Percentiles rank a stretch among this genome's conserved stretches.
phyloP scores from a whole-genome alignment of 176 grass and related monocot species.

The Eleusine indica region DNA sequence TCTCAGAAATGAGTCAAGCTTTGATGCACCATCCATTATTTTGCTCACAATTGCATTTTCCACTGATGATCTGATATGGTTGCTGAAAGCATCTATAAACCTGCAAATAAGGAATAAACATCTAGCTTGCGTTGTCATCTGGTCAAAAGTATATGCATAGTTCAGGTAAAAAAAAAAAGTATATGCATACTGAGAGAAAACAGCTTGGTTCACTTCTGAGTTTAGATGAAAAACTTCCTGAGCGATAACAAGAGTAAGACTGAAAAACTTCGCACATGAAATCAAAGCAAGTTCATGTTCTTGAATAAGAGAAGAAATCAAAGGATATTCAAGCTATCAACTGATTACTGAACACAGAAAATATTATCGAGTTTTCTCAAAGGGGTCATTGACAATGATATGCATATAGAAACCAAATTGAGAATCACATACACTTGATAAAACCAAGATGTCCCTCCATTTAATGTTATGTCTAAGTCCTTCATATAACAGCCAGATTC shows the following conservation, averaged over 20 bases:
- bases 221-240: neutral
- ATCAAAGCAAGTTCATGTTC: neutral
- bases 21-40: constrained; percentile 65
- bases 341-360: constrained; percentile 12
- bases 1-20: constrained; percentile 79
- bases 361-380: neutral
- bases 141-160: neutral
- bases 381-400: constrained; percentile 2
- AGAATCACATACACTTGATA: constrained; percentile 83
- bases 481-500: constrained; percentile 86
- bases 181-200: neutral
- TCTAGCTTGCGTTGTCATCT: constrained; percentile 11
- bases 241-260: neutral
- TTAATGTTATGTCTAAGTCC: constrained; percentile 63
- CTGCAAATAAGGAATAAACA: constrained; percentile 55
- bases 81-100: constrained; percentile 78
- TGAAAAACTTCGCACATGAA: neutral
- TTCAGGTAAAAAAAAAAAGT: neutral
- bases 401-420: neutral
- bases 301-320: neutral
- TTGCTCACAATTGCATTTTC: constrained; percentile 78
- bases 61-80: constrained; percentile 82
- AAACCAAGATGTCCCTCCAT: constrained; percentile 93
- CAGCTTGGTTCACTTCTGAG: constrained; percentile 5
- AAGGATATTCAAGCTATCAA: neutral